phyloP scores from a whole-genome alignment of 805 yeast species.

The Ascoidea tarda region DNA sequence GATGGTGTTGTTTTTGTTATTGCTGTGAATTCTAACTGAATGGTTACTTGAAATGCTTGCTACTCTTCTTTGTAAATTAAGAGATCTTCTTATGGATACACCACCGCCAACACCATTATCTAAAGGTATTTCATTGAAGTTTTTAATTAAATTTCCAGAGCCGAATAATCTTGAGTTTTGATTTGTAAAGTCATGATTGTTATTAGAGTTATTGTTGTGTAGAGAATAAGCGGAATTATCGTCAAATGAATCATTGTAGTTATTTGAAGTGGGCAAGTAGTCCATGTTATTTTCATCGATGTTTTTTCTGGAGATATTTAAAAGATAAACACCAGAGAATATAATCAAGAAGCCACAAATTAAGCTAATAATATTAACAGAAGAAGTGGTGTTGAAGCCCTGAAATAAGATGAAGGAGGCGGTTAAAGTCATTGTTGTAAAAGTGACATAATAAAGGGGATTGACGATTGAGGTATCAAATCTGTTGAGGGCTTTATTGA shows the following conservation, averaged over 20 bases:
- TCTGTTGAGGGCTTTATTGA: slow-evolving; percentile 86
- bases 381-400: slow-evolving; percentile 75
- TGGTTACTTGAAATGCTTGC: slow-evolving; percentile 9
- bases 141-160: too few species aligned
- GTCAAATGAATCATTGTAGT: slow-evolving; percentile 15
- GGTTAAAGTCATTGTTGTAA: slow-evolving; percentile 74
- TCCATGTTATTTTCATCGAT: slow-evolving; percentile 28
- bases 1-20: not conserved
- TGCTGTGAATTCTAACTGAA: too few species aligned
- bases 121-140: slow-evolving; percentile 59
- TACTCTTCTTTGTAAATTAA: slow-evolving; percentile 41
- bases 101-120: slow-evolving; percentile 73
- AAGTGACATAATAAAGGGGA: slow-evolving; percentile 82
- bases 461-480: slow-evolving; percentile 88
- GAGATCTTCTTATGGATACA: slow-evolving; percentile 55
- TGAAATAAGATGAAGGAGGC: slow-evolving; percentile 80
- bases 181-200: too few species aligned
- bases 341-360: slow-evolving; percentile 78
- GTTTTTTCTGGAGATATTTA: slow-evolving; percentile 62
- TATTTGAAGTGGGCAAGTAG: slow-evolving; percentile 19
- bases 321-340: slow-evolving; percentile 73
- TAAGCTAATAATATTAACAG: slow-evolving; percentile 68
- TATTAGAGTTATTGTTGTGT: not conserved
- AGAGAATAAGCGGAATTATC: slow-evolving; percentile 12
- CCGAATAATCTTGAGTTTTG: too few species aligned